Evolutionary conservation across 768 basidiomycete genomes (phyloP).

Genomic region (Saitozyma sp.): DNA sequence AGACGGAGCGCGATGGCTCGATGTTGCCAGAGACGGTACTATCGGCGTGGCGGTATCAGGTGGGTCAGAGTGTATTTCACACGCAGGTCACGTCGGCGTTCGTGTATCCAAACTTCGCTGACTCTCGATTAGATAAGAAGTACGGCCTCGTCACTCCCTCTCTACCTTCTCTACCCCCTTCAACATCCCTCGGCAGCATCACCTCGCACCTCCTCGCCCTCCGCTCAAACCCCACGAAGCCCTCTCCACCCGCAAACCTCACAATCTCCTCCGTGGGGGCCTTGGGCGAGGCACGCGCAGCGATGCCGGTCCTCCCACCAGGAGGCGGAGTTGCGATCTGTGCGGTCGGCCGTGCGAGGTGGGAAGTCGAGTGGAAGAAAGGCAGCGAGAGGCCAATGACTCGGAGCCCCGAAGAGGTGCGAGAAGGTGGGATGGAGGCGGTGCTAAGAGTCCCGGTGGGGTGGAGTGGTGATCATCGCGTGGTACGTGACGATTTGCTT

Average conservation of each 20-base stretch:
- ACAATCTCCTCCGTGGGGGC: constrained; percentile 44
- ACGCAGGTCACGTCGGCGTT: background rate
- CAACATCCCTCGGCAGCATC: constrained; percentile 24
- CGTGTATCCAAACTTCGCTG: background rate
- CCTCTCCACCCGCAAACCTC: constrained; percentile 22
- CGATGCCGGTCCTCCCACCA: constrained; percentile 44
- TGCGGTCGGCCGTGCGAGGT: constrained; percentile 39
- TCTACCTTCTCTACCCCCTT: constrained; percentile 32
- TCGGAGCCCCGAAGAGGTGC: constrained; percentile 22
- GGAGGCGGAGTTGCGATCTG: constrained; percentile 44
- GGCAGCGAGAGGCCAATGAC: constrained; percentile 20
- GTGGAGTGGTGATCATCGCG: constrained; percentile 48
- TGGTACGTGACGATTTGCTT: constrained; percentile 24
- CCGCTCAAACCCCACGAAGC: constrained; percentile 21
- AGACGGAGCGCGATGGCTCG: constrained; percentile 25
- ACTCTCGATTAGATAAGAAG: constrained; percentile 30
- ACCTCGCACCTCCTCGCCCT: constrained; percentile 30
- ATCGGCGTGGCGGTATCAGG: constrained; percentile 46
- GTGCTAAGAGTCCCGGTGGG: constrained; percentile 38
- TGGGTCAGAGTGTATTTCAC: constrained; percentile 11
- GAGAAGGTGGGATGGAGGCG: constrained; percentile 23
- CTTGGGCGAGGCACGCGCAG: constrained; percentile 35
- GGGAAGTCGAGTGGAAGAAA: constrained; percentile 35
- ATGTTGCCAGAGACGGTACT: constrained; percentile 30
- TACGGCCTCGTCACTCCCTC: constrained; percentile 43